phyloP scores from a whole-genome alignment of 495 filamentous ascomycete genomes.

The Aspergillus taichungensis region DNA sequence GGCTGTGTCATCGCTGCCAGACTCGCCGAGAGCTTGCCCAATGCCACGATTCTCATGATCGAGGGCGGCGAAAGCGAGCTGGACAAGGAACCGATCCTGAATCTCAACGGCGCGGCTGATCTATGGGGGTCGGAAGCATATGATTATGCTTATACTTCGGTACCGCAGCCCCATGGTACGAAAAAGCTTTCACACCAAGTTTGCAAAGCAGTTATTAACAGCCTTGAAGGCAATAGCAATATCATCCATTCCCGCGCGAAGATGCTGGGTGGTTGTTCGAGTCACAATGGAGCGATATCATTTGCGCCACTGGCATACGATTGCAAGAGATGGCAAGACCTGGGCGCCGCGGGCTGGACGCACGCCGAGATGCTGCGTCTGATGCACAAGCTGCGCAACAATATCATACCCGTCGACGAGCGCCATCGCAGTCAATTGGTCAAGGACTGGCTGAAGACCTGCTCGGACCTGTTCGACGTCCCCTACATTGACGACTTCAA shows the following conservation, averaged over 20 bases:
- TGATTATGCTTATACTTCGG: neutral
- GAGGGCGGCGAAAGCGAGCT: slow-evolving; percentile 70
- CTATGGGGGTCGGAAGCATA: slow-evolving; percentile 43
- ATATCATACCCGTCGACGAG: slow-evolving; percentile 67
- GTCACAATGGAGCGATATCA: slow-evolving; percentile 79
- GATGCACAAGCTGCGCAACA: slow-evolving; percentile 67
- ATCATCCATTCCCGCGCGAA: slow-evolving; percentile 80
- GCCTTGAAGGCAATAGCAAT: slow-evolving; percentile 56
- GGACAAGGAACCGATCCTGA: slow-evolving; percentile 55
- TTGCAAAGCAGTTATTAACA: slow-evolving; percentile 3
- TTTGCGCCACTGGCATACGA: slow-evolving; percentile 80
- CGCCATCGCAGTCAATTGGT: slow-evolving; percentile 74
- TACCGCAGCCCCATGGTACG: neutral
- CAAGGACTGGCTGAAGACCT: slow-evolving; percentile 72
- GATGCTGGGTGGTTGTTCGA: slow-evolving; percentile 77
- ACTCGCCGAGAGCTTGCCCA: slow-evolving; percentile 56
- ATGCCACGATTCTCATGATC: slow-evolving; percentile 55
- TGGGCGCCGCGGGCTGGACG: slow-evolving; percentile 68
- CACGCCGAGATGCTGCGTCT: slow-evolving; percentile 69
- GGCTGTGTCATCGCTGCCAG: slow-evolving; percentile 76
- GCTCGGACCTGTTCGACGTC: slow-evolving; percentile 61
- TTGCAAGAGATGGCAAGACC: slow-evolving; percentile 59
- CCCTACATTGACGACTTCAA: slow-evolving; percentile 80
- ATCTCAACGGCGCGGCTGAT: slow-evolving; percentile 69
- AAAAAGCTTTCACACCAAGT: neutral